Percentiles rank a stretch among this genome's conserved stretches.
Evolutionary conservation across 352 stramenopile species (phyloP).

Genomic region (Phytophthora macrochlamydospora): DNA sequence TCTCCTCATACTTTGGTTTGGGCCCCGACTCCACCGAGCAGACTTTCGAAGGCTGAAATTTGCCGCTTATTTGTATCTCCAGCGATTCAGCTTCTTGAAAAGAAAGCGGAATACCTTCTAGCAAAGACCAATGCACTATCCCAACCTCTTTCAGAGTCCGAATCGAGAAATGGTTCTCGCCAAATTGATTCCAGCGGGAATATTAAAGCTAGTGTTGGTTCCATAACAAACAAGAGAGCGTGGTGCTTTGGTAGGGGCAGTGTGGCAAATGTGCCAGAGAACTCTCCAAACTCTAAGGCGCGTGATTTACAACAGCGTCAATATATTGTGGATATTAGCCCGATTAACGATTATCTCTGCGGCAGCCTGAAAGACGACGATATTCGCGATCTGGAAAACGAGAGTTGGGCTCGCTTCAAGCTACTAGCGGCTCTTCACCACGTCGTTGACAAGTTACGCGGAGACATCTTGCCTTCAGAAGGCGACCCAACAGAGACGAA

Average conservation of each 20-base stretch:
- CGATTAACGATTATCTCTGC: constrained; percentile 44
- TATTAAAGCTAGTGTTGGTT: no score
- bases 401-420: constrained; percentile 47
- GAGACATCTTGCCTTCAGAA: neutral
- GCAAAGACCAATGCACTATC: no score
- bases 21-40: no score
- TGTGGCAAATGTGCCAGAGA: neutral
- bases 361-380: constrained; percentile 33
- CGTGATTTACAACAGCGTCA: constrained; percentile 3
- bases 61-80: no score
- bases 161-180: no score
- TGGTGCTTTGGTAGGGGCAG: neutral
- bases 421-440: constrained; percentile 34
- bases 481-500: neutral
- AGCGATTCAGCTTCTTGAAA: no score
- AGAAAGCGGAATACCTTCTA: no score
- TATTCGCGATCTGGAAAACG: constrained; percentile 35
- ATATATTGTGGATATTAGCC: constrained; percentile 51
- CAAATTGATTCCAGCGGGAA: no score
- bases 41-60: no score
- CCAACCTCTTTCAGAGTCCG: no score
- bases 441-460: neutral
- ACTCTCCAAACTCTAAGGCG: neutral
- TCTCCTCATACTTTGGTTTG: no score
- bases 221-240: neutral